Conservation (phyloP, 495 filamentous ascomycete species). For the Trichoderma reesei region DNA sequence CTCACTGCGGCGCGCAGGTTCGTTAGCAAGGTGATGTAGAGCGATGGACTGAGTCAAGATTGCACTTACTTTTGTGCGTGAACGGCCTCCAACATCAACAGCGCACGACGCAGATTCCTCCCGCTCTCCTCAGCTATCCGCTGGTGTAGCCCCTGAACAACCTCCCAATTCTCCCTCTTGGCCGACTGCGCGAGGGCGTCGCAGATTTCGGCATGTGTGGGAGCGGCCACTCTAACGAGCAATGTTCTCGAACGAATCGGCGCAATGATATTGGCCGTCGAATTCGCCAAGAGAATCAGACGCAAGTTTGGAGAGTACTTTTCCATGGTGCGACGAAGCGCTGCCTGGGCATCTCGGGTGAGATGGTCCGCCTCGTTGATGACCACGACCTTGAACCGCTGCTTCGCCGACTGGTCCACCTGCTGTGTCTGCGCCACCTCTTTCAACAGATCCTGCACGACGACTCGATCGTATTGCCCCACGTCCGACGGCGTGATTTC, state of each 20-base stretch:
- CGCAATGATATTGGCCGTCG: constrained; percentile 93
- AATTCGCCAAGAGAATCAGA: constrained; percentile 85
- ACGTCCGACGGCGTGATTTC: constrained; percentile 98
- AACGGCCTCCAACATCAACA: constrained; percentile 93
- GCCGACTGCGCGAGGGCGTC: constrained; percentile 64
- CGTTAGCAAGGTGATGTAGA: constrained; percentile 7
- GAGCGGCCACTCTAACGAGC: constrained; percentile 84
- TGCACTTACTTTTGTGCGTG: constrained; percentile 82
- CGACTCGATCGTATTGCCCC: constrained; percentile 91
- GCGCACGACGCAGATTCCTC: constrained; percentile 76
- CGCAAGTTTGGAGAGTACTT: constrained; percentile 95
- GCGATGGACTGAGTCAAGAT: not conserved
- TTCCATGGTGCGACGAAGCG: constrained; percentile 93
- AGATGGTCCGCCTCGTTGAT: constrained; percentile 99
- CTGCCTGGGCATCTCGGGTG: constrained; percentile 89
- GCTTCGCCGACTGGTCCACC: constrained; percentile 78
- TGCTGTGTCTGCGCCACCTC: constrained; percentile 98
- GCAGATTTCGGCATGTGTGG: constrained; percentile 75
- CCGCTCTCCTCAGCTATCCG: constrained; percentile 87
- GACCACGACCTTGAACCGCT: constrained; percentile 95
- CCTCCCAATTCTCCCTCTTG: constrained; percentile 64
- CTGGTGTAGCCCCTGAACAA: constrained; percentile 59
- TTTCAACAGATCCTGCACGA: constrained; percentile 90
- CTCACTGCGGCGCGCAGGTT: constrained; percentile 49
- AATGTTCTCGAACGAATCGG: constrained; percentile 85